Evolutionary conservation across 2,329 filamentous ascomycete species (phyloP).

Genomic region (Geosmithia putterillii): DNA sequence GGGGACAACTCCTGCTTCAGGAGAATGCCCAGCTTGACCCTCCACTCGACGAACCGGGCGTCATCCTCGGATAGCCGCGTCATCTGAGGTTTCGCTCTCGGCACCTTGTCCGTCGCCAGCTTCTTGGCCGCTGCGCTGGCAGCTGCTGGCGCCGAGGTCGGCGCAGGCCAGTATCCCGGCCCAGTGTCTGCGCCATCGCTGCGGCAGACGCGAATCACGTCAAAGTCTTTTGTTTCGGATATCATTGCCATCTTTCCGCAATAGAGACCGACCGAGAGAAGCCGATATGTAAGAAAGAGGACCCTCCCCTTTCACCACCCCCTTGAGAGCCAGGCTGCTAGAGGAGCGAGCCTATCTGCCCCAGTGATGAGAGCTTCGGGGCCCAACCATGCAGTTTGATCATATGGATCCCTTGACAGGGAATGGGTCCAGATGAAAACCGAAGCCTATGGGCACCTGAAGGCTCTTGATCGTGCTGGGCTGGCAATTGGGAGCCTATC

Average conservation of each 20-base stretch:
- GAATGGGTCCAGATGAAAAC: too few relatives aligned
- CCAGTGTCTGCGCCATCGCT: constrained; percentile 33
- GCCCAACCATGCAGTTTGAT: too few relatives aligned
- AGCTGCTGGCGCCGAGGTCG: constrained; percentile 11
- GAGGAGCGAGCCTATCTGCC: too few relatives aligned
- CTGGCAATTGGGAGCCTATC: too few relatives aligned
- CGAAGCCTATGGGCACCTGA: too few relatives aligned
- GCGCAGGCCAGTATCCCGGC: constrained; percentile 28
- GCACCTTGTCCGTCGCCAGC: constrained; percentile 17
- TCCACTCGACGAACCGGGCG: constrained; percentile 30
- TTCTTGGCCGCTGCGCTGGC: constrained; percentile 19
- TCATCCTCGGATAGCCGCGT: constrained; percentile 27
- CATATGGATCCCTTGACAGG: too few relatives aligned
- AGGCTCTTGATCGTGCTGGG: too few relatives aligned
- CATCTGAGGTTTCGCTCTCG: constrained; percentile 29
- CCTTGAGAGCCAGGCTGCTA: too few relatives aligned
- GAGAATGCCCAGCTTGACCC: constrained; percentile 30
- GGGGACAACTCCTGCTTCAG: constrained; percentile 31
- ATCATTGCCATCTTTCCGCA: constrained; percentile 6
- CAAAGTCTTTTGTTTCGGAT: constrained; percentile 25
- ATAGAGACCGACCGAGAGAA: not conserved
- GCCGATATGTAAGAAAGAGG: not conserved
- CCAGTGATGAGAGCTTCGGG: too few relatives aligned
- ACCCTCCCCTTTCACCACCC: too few relatives aligned
- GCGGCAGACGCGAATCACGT: constrained; percentile 26